phyloP scores from a whole-genome alignment of 2,329 filamentous ascomycete species.

The Emmonsiellopsis sp. region DNA sequence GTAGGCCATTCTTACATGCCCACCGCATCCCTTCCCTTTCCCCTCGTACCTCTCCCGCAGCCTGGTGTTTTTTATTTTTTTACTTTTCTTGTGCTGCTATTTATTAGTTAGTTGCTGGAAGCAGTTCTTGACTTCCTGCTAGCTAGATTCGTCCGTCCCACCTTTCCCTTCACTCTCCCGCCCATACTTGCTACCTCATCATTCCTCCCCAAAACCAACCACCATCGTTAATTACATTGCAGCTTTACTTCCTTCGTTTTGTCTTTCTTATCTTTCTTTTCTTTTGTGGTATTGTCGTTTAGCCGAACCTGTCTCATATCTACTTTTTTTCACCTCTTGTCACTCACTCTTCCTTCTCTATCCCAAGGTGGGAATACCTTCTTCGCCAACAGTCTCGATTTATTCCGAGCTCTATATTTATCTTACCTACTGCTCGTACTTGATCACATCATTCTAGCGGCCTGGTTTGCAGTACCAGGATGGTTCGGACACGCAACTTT shows the following conservation, averaged over 20 bases:
- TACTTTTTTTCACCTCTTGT: not conserved
- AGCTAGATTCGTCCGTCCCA: not conserved
- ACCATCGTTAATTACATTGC: not conserved
- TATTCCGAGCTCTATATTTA: not conserved
- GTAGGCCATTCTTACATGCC: not conserved
- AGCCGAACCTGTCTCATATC: not conserved
- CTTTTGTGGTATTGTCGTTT: not conserved
- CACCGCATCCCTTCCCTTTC: not conserved
- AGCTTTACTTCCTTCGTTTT: not conserved
- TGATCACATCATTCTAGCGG: not conserved
- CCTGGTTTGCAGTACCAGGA: slow-evolving; percentile 12
- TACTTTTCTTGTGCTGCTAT: slow-evolving; percentile 3
- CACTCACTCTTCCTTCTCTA: not conserved
- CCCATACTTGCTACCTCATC: not conserved
- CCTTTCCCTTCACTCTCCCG: not conserved
- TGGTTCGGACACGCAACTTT: slow-evolving; percentile 35
- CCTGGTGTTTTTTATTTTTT: not conserved
- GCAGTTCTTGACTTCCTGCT: not conserved
- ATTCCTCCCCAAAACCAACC: not conserved
- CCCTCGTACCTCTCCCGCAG: not conserved
- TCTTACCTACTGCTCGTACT: not conserved
- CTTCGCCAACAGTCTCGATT: not conserved
- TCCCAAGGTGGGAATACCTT: not conserved
- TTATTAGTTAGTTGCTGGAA: not conserved
- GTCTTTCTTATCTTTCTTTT: not conserved